Evolutionary conservation across 192 early-diverging fungal species (phyloP), one percentile per base, ranked within the genome.

Genomic region (Thamnidium elegans): DNA sequence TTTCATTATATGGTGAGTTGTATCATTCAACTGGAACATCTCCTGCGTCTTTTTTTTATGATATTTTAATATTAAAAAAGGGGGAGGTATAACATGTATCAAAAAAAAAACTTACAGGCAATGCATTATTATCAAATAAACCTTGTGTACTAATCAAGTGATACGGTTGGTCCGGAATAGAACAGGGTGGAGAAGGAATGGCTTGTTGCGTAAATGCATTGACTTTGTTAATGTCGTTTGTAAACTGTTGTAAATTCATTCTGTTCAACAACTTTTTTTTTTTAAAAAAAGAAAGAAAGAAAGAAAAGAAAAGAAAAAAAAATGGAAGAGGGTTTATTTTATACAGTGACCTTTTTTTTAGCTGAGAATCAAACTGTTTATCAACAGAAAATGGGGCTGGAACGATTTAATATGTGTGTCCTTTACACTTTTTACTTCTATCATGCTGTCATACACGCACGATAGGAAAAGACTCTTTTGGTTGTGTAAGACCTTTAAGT

Each of bases 91-190:
- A 26, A 26, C 26, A 26, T 26, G 26, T 26, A 26, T 26, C 26
- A 26, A 31, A 30, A 55, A 34, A 2, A 9, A 34, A 32, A 34
- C 31, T 56, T 36, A 56, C 17, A 3, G 10, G 54, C 3, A 32
- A 32, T 32, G 19, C 10, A 36, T 56, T 56, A 56, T 36, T 26
- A 39, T 56, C 34, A 56, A 17, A 56, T 36, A 36, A 56, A 39
- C 36, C 36, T 39, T 39, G 54, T 17, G 19, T 4, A 56, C 10
- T 30, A 56, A 17, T 56, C 53, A 55, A n/a, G 13, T 55, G 26
- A 48, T 15, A 13, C 8, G 31, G n/a, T 17, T 56, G 55, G 34
- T 56, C 55, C 10, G 55, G n/a, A 4, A 56, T 20, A 11, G 55
- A 56, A 39, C 55, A 56, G 36, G 55, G 55, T 4, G 55, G 34